phyloP scores from a whole-genome alignment of 2,329 filamentous ascomycete species.

The Fusarium pseudograminearum region DNA sequence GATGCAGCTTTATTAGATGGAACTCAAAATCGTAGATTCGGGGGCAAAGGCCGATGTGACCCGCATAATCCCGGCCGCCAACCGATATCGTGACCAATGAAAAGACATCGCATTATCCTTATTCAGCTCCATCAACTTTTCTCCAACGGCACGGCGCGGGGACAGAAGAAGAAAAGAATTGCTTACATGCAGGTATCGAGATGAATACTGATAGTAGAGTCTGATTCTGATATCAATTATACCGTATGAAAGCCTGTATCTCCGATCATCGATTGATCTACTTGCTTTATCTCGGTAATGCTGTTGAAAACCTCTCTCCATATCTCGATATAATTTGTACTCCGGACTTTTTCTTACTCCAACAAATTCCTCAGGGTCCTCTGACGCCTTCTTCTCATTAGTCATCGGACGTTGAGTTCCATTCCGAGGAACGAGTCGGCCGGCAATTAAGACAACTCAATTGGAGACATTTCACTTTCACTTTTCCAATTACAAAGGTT shows the following conservation, averaged over 20 bases:
- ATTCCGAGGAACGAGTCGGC: background rate
- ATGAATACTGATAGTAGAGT: too few species aligned
- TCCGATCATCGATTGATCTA: too few species aligned
- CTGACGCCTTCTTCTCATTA: constrained; percentile 18
- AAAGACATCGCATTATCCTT: constrained; percentile 24
- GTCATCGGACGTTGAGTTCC: constrained; percentile 35
- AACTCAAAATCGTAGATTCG: constrained; percentile 46
- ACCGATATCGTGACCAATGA: constrained; percentile 41
- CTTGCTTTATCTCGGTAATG: too few species aligned
- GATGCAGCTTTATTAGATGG: constrained; percentile 36
- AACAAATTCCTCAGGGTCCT: constrained; percentile 6
- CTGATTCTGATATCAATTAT: too few species aligned
- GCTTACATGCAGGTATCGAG: background rate
- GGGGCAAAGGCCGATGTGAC: constrained; percentile 46
- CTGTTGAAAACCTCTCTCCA: background rate
- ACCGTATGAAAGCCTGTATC: background rate
- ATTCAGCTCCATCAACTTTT: constrained; percentile 23
- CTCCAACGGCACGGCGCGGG: constrained; percentile 3
- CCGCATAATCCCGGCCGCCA: constrained; percentile 40
- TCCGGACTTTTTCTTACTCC: background rate
- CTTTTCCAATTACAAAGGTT: background rate
- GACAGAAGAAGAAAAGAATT: constrained; percentile 4
- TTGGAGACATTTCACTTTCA: constrained; percentile 1
- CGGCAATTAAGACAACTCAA: background rate
- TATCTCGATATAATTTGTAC: background rate